Base-by-base conservation (phyloP, 148 eudicot genomes). In the Rhododendron mucronatum region DNA sequence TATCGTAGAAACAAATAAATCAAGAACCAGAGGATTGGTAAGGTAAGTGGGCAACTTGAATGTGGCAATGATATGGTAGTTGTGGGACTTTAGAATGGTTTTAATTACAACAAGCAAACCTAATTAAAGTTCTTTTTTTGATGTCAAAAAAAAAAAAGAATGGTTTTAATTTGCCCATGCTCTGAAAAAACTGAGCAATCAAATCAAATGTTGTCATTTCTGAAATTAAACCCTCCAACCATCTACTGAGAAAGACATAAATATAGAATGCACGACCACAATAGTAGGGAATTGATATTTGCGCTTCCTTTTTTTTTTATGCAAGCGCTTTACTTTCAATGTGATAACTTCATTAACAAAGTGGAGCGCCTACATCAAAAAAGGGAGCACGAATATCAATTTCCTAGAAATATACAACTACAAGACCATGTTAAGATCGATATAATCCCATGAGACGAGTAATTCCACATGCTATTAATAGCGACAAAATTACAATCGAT, bases 51-150 rank as follows among this genome's bases (percentile, higher is more conserved):
- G 67, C 20, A 35, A 55, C 59, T 81, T 81, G 16, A 81, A 30
- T 81, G 83, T 57, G 69, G 20, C 67, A 55, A 35, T 33, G 47
- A 20, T 18, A 55, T 81, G 69, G 83, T 57, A 20, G 69, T 48
- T 81, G 69, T 55, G 18, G 83, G 37, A n/a, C 83, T 55, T 53
- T 35, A 81, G 45, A 30, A 81, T 55, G 83, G 83, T 35, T 51
- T 67, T 67, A n/a, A 35, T 15, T 55, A 30, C 30, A 30, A 30
- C 30, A 30, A 30, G 30, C 30, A 30, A 30, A 30, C 30, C 30
- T 30, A 30, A 30, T 30, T 30, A 30, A 30, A 30, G 30, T 30
- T 30, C 30, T 30, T 30, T 30, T 30, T 30, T 30, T 30, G 30
- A 30, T 30, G 30, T 30, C 30, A 30, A 30, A 30, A 30, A 30